Base-by-base conservation (phyloP, 768 basidiomycete genomes). In the Postia placenta region DNA sequence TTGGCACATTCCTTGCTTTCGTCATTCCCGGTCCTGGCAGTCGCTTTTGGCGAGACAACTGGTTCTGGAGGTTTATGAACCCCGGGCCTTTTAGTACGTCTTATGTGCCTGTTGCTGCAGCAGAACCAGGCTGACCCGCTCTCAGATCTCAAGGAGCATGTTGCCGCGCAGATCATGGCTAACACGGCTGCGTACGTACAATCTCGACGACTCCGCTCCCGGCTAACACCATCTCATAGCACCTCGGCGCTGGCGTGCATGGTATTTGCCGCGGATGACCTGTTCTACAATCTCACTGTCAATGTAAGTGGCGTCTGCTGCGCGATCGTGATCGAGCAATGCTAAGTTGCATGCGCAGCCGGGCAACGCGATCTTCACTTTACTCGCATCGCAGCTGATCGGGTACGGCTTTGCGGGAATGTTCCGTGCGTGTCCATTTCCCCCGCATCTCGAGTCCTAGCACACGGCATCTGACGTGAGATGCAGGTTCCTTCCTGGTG, bases 311-410 rank as follows among this genome's bases (percentile, higher is more conserved):
- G 38, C 38, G 14, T 17, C 6, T 20, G 7, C 11, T 44, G 5
- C 4, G 14, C 24, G 6, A 5, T 23, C 5, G 5, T 23, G 19
- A 23, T 44, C 11, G 28, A 14, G 33, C 27, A 11, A 4, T 15
- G 2, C 33, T n/a, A n/a, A n/a, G n/a, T n/a, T n/a, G n/a, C n/a
- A 7, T 33, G 7, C 30, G 19, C 38, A 39, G 38, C 45, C 58
- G 14, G 58, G 53, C 20, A 35, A 56, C 33, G 52, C 54, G 11
- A 61, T 61, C 40, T 52, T 61, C 60, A 68, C 55, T 64, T 50
- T 57, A 14, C 52, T 57, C 39, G 51, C 52, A 9, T 51, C 54
- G 5, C 60, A 61, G 41, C 52, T 57, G n/a, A 26, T 61, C 19
- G 60, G 60, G 4, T 62, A 62, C 40, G 59, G 60, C 17, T 47